phyloP scores from a whole-genome alignment of 768 basidiomycete species.

The Phylloporus sp. region DNA sequence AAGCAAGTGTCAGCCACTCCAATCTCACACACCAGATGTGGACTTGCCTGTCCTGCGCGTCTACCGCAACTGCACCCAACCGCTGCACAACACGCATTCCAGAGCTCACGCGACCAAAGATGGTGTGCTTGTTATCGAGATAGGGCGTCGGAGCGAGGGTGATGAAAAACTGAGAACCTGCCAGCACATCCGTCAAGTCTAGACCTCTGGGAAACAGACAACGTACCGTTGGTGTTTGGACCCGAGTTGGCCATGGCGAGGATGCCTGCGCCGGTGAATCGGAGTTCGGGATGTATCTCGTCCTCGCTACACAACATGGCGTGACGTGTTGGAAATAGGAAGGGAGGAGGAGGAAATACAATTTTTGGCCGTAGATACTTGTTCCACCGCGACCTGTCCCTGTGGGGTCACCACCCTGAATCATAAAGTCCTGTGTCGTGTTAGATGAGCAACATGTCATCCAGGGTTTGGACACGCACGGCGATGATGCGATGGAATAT shows the following conservation, averaged over 20 bases:
- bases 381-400: slow-evolving; percentile 92
- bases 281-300: slow-evolving; percentile 84
- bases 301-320: slow-evolving; percentile 60
- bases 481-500: slow-evolving; percentile 90
- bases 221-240: slow-evolving; percentile 78
- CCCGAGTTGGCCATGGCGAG: slow-evolving; percentile 98
- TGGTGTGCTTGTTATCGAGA: slow-evolving; percentile 82
- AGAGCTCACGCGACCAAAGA: slow-evolving; percentile 84
- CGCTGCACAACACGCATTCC: slow-evolving; percentile 94
- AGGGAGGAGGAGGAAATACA: slow-evolving; percentile 43
- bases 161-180: slow-evolving; percentile 95
- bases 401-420: slow-evolving; percentile 93
- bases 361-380: slow-evolving; percentile 86
- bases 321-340: neutral
- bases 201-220: neutral
- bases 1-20: neutral
- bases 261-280: slow-evolving; percentile 95
- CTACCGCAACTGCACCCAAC: slow-evolving; percentile 85
- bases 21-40: neutral
- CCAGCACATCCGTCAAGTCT: slow-evolving; percentile 16
- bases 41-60: slow-evolving; percentile 79
- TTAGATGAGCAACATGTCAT: neutral
- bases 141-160: slow-evolving; percentile 80
- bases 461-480: slow-evolving; percentile 39
- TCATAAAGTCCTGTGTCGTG: slow-evolving; percentile 81